These are phyloP conservation scores for Botryosphaeria dothidea DNA, from an alignment of 2,329 filamentous ascomycete species.

Conservation along the genomic window DNA sequence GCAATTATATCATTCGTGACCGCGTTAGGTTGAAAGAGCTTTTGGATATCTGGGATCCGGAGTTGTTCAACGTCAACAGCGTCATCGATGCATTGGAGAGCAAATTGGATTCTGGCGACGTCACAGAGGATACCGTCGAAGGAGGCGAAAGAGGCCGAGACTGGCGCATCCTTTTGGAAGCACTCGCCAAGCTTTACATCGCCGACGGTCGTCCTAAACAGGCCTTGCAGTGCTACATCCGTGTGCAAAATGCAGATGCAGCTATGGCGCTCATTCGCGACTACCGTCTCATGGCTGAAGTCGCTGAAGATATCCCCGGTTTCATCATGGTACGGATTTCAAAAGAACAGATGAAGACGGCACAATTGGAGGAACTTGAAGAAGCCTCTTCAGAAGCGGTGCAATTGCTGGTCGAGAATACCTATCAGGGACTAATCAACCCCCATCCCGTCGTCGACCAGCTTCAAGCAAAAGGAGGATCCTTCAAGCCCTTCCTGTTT, in stretches of 20 bases:
- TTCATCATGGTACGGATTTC: slow-evolving; percentile 87
- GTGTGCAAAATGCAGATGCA: slow-evolving; percentile 85
- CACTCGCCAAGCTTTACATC: slow-evolving; percentile 80
- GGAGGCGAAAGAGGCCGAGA: slow-evolving; percentile 72
- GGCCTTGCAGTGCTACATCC: slow-evolving; percentile 85
- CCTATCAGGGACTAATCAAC: slow-evolving; percentile 81
- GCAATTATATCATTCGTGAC: slow-evolving; percentile 82
- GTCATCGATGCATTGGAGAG: slow-evolving; percentile 79
- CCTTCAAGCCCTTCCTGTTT: slow-evolving; percentile 74
- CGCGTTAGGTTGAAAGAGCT: slow-evolving; percentile 74
- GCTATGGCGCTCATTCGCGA: slow-evolving; percentile 85
- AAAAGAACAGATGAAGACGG: slow-evolving; percentile 65
- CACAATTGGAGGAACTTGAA: slow-evolving; percentile 71
- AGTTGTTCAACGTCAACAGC: slow-evolving; percentile 77
- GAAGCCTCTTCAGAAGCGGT: slow-evolving; percentile 81
- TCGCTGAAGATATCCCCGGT: slow-evolving; percentile 85
- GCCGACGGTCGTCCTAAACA: slow-evolving; percentile 79
- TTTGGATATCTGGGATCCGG: slow-evolving; percentile 79
- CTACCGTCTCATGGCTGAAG: slow-evolving; percentile 84
- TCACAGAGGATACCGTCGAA: slow-evolving; percentile 74
- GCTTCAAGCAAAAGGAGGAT: slow-evolving; percentile 62
- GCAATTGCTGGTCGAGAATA: slow-evolving; percentile 83
- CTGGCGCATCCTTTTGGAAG: slow-evolving; percentile 87
- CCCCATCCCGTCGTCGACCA: slow-evolving; percentile 78
- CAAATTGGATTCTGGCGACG: slow-evolving; percentile 74